These are phyloP conservation scores for Aphanomyces stellatus DNA, from an alignment of 352 stramenopile species.

Conservation along the genomic window DNA sequence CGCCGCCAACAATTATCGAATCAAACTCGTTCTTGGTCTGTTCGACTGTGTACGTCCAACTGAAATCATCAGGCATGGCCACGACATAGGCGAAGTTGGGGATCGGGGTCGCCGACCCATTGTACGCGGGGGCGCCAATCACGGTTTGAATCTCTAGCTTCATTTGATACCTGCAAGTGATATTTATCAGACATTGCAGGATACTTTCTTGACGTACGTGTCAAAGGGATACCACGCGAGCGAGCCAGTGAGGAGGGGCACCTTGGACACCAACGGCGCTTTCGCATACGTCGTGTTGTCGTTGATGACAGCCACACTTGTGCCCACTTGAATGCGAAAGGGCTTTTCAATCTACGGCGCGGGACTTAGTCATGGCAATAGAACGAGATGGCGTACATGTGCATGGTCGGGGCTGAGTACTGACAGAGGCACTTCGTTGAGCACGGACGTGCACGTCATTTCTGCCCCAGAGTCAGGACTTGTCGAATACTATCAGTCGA, in stretches of 20 bases:
- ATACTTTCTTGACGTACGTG: not conserved
- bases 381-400: not conserved
- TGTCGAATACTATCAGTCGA: not conserved
- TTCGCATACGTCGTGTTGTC: slow-evolving; percentile 2
- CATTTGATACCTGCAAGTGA: not conserved
- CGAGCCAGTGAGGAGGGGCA: slow-evolving; percentile 4
- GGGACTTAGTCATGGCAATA: not conserved
- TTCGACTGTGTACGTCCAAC: not conserved
- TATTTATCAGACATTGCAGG: not conserved
- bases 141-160: slow-evolving; percentile 9
- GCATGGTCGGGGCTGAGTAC: not conserved
- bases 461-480: not conserved
- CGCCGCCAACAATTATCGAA: too few species aligned
- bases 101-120: not conserved
- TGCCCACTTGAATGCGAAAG: not conserved
- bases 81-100: not conserved
- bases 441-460: not conserved
- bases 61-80: not conserved
- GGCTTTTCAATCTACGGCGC: not conserved
- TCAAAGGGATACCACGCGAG: slow-evolving; percentile 11
- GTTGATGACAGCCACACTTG: not conserved
- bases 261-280: not conserved
- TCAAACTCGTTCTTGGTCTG: too few species aligned
- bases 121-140: not conserved
- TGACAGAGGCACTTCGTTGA: not conserved